A percentile compares a stretch with the other conserved stretches of the same genome.
Evolutionary conservation across 2,329 filamentous ascomycete genomes (phyloP).

Genomic region (Penicillium sp.): DNA sequence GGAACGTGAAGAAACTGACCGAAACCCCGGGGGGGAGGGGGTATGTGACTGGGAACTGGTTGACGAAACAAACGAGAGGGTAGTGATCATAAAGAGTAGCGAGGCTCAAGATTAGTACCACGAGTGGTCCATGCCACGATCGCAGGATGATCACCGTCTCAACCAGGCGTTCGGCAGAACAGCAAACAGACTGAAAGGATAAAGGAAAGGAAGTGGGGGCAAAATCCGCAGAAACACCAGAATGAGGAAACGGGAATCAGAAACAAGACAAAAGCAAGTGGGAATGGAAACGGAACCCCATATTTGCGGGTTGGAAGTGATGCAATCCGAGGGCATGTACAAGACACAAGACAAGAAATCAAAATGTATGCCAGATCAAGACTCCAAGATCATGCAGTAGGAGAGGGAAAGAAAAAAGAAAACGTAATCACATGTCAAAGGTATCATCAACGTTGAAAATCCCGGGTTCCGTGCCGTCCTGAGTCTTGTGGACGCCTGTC

Average conservation of each 20-base stretch:
- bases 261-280: background rate
- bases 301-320: conserved; percentile 22
- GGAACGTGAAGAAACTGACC: background rate
- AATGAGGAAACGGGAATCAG: background rate
- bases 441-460: conserved; percentile 48
- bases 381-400: conserved; percentile 41
- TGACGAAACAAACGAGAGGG: background rate
- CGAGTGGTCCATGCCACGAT: background rate
- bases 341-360: conserved; percentile 31
- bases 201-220: background rate
- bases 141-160: background rate
- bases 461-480: conserved; percentile 39
- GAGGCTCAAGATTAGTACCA: background rate
- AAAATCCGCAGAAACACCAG: background rate
- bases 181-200: conserved; percentile 4
- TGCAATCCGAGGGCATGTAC: conserved; percentile 34
- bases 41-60: conserved; percentile 8
- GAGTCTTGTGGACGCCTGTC: conserved; percentile 45
- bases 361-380: conserved; percentile 36
- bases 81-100: background rate
- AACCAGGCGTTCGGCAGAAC: background rate
- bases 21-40: background rate
- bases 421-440: conserved; percentile 47
- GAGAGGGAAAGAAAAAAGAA: conserved; percentile 18
- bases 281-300: conserved; percentile 10